Conservation (phyloP, 2,329 filamentous ascomycete genomes). For the Hypomyces rosellus region DNA sequence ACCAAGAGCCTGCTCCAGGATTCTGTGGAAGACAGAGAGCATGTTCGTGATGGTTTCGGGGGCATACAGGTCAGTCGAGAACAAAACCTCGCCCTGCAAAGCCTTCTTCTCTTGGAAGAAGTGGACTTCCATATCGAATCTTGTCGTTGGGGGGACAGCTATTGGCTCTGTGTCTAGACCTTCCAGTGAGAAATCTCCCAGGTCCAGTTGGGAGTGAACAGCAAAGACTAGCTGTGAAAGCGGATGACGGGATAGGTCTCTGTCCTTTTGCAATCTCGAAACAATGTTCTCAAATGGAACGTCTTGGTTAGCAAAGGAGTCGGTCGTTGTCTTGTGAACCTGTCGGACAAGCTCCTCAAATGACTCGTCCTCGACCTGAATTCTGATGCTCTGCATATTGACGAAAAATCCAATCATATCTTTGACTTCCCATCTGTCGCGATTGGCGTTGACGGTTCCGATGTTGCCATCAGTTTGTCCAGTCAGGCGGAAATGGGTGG, state of each 20-base stretch:
- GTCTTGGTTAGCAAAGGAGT: constrained; percentile 17
- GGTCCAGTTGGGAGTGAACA: constrained; percentile 17
- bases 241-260: constrained; percentile 14
- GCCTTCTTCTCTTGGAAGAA: constrained; percentile 14
- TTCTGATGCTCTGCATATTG: constrained; percentile 18
- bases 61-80: constrained; percentile 18
- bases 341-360: constrained; percentile 17
- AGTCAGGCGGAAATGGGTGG: constrained; percentile 19
- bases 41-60: constrained; percentile 16
- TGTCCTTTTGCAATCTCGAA: constrained; percentile 4
- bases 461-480: constrained; percentile 16
- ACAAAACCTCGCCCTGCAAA: constrained; percentile 13
- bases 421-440: constrained; percentile 12
- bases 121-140: constrained; percentile 22
- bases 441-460: constrained; percentile 15
- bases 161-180: constrained; percentile 13
- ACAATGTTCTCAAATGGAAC: constrained; percentile 19
- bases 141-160: not conserved
- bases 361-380: constrained; percentile 11
- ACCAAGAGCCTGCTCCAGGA: constrained; percentile 14
- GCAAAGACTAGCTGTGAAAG: constrained; percentile 16
- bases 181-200: constrained; percentile 15
- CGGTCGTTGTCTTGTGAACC: constrained; percentile 8
- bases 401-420: constrained; percentile 19
- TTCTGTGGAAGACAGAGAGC: constrained; percentile 12